Percentiles rank a stretch among this genome's conserved stretches.
phyloP scores from a whole-genome alignment of 2,329 filamentous ascomycete genomes.

The Pleomassaria siparia region DNA sequence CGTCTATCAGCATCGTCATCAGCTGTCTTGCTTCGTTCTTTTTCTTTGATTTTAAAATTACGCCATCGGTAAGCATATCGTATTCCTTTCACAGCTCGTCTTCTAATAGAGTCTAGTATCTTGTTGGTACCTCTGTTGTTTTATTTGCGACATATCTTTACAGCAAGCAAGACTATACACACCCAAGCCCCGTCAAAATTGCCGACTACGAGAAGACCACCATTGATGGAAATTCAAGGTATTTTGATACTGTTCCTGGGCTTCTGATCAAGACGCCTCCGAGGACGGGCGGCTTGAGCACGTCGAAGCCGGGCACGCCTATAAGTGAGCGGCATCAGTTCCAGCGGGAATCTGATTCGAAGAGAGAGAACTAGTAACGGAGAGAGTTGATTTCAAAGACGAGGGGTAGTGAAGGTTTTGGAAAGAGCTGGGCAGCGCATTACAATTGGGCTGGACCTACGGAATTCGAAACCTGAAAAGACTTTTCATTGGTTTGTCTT shows the following conservation, averaged over 20 bases:
- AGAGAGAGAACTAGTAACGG: slow-evolving; percentile 26
- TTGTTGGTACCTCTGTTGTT: slow-evolving; percentile 77
- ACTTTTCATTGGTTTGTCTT: too few relatives aligned
- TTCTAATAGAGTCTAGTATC: slow-evolving; percentile 72
- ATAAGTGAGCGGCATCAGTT: slow-evolving; percentile 17
- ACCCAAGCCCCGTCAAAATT: slow-evolving; percentile 66
- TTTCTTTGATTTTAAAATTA: slow-evolving; percentile 80
- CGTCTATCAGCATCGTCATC: slow-evolving; percentile 85
- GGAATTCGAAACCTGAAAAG: too few relatives aligned
- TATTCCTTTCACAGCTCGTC: neutral
- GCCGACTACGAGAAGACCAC: slow-evolving; percentile 76
- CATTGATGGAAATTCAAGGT: slow-evolving; percentile 48
- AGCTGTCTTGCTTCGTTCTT: slow-evolving; percentile 83
- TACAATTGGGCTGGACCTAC: too few relatives aligned
- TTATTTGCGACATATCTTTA: slow-evolving; percentile 84
- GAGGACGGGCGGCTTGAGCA: slow-evolving; percentile 12
- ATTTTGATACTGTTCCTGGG: slow-evolving; percentile 16
- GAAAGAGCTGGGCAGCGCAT: too few relatives aligned
- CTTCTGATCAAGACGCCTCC: slow-evolving; percentile 13
- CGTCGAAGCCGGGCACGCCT: slow-evolving; percentile 26
- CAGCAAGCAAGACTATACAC: slow-evolving; percentile 62
- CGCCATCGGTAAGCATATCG: slow-evolving; percentile 40
- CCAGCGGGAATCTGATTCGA: slow-evolving; percentile 10
- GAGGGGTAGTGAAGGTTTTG: too few relatives aligned
- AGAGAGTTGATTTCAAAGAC: too few relatives aligned